These are phyloP conservation scores for Saccharomycopsis microspora DNA, from an alignment of 805 yeast species.

Conservation along the genomic window DNA sequence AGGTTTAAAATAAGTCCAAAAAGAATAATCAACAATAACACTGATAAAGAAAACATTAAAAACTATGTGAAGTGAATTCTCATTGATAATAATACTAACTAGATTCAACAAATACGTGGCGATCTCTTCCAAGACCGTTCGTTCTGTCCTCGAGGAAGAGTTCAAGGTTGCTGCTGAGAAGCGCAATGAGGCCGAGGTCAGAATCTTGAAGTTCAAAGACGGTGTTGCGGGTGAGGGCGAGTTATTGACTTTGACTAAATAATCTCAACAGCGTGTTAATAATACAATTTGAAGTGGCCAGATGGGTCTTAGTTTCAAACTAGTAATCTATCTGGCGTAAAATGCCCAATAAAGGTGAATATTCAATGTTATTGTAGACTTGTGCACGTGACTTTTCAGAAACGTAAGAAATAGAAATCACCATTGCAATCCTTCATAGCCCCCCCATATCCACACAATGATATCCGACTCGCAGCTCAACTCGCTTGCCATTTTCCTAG, in stretches of 20 bases:
- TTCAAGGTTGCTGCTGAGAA: slow-evolving; percentile 55
- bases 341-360: too few species aligned
- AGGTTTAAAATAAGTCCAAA: too few species aligned
- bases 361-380: too few species aligned
- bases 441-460: slow-evolving; percentile 31
- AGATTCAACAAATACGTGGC: slow-evolving; percentile 83
- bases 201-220: slow-evolving; percentile 56
- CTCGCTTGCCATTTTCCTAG: slow-evolving; percentile 60
- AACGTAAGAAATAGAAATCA: too few species aligned
- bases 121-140: slow-evolving; percentile 80
- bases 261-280: not conserved
- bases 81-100: slow-evolving; percentile 5
- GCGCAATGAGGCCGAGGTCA: slow-evolving; percentile 68
- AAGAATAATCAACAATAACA: too few species aligned
- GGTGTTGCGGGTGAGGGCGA: slow-evolving; percentile 38
- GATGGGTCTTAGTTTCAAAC: too few species aligned
- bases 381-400: too few species aligned
- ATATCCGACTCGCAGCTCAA: slow-evolving; percentile 76
- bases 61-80: not conserved
- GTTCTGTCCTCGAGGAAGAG: slow-evolving; percentile 83
- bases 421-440: too few species aligned
- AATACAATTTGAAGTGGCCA: not conserved
- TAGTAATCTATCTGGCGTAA: too few species aligned
- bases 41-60: too few species aligned
- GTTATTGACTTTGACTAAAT: slow-evolving; percentile 22